A percentile compares a stretch with the other conserved stretches of the same genome.
These are phyloP conservation scores for Bisporella sp. DNA, from an alignment of 2,329 filamentous ascomycete species.

Conservation along the genomic window DNA sequence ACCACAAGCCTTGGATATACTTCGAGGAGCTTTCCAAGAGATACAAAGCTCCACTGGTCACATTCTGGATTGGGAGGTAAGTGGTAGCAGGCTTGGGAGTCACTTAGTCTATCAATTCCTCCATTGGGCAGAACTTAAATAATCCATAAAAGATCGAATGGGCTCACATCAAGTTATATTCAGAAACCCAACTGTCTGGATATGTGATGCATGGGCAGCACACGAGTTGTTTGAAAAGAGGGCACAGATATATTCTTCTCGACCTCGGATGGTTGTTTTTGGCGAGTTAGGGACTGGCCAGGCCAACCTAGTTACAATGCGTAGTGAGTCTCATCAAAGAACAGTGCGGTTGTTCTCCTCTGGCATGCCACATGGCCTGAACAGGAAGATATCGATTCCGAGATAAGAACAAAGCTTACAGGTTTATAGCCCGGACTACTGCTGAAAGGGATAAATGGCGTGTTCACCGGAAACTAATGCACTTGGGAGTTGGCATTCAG, in stretches of 20 bases:
- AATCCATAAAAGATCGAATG: too few species aligned
- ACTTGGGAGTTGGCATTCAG: constrained; percentile 37
- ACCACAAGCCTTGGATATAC: constrained; percentile 30
- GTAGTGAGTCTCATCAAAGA: constrained; percentile 30
- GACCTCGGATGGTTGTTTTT: constrained; percentile 38
- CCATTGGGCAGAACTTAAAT: too few species aligned
- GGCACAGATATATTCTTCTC: constrained; percentile 33
- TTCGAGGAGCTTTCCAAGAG: constrained; percentile 36
- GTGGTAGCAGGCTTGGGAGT: too few species aligned
- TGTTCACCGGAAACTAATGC: constrained; percentile 34
- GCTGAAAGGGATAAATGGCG: constrained; percentile 31
- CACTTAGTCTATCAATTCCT: too few species aligned
- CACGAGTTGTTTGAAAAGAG: constrained; percentile 39
- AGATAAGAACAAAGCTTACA: background rate
- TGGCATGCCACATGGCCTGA: too few species aligned
- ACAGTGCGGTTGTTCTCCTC: background rate
- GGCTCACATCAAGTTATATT: too few species aligned
- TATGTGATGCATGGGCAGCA: constrained; percentile 37
- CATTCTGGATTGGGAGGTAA: constrained; percentile 36
- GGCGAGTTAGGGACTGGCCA: constrained; percentile 34
- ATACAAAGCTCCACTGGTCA: constrained; percentile 39
- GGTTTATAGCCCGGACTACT: background rate
- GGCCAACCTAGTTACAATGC: constrained; percentile 40
- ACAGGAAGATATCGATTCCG: too few species aligned
- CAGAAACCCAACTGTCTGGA: constrained; percentile 35